phyloP scores from a whole-genome alignment of 31 red algal species.

The Odonthalia washingtoniensis region DNA sequence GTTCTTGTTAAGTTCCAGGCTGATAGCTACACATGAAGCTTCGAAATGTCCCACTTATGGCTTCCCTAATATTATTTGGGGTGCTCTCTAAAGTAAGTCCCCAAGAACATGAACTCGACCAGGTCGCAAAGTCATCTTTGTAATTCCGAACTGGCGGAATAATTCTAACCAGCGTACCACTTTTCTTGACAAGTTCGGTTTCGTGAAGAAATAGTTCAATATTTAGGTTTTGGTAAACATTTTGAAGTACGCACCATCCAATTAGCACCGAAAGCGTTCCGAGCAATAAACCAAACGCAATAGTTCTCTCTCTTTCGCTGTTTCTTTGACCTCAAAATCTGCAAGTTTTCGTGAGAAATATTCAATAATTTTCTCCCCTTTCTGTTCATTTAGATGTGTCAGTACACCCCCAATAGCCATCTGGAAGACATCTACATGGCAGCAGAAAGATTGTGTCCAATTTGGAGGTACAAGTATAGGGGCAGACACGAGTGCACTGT shows the following conservation, averaged over 20 bases:
- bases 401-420: neutral
- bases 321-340: neutral
- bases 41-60: neutral
- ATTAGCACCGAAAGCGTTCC: neutral
- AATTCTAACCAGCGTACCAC: neutral
- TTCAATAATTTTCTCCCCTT: neutral
- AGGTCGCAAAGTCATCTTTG: no score
- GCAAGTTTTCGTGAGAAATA: neutral
- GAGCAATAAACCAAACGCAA: neutral
- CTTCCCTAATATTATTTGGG: neutral
- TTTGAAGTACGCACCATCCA: neutral
- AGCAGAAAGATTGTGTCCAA: neutral
- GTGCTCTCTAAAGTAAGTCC: neutral
- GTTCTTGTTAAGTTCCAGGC: neutral
- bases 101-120: neutral
- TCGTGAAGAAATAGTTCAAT: neutral
- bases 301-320: conserved; percentile 1
- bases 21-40: neutral
- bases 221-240: neutral
- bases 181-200: neutral
- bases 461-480: neutral
- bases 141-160: neutral
- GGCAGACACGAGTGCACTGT: neutral
- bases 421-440: neutral
- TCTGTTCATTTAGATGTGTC: neutral